Base-by-base conservation (phyloP, 2,329 filamentous ascomycete species). In the Conoideocrella luteorostrata region DNA sequence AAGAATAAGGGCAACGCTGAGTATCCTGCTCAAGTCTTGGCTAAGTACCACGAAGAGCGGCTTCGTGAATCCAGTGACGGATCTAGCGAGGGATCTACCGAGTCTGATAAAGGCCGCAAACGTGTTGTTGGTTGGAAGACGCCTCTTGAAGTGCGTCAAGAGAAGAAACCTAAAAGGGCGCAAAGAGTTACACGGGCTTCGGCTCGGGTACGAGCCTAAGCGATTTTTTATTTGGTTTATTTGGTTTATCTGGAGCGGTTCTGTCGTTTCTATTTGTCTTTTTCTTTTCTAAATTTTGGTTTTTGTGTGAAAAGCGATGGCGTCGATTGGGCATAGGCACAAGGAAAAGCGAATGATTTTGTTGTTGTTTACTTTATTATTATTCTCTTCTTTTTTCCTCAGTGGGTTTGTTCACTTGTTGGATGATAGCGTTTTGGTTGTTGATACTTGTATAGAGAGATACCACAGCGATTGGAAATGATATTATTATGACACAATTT, bases 101-200 rank as follows among this genome's bases (percentile, higher is more conserved):
- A 33, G 12, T 30, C 43, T 11, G 35, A 38, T n/a, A n/a, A n/a
- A n/a, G n/a, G n/a, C n/a, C n/a, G n/a, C n/a, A n/a, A n/a, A n/a
- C n/a, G n/a, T n/a, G n/a, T n/a, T n/a, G n/a, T 66, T 17, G 56
- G 48, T 18, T 66, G 63, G 63, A 64, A 56, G 29, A 55, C 60
- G 12, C 63, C 63, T 20, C 45, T 66, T 4, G 56, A 52, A 43
- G 50, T 51, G 20, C 50, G 55, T 41, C 54, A 61, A 36, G 56
- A 56, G 26, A 46, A 51, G 20, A 50, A 54, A 53, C 23, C 45
- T 7, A 53, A 36, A 43, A 48, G 38, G 51, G 52, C 53, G 44
- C 57, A 49, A 37, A 54, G 61, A 20, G 48, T 59, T 39, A 64
- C 61, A 26, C 57, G 61, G 28, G 53, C 61, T 20, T 48, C 56